These are phyloP conservation scores for Capsicum rhomboideum DNA, from an alignment of 257 asterid genomes.

Conservation along the genomic window DNA sequence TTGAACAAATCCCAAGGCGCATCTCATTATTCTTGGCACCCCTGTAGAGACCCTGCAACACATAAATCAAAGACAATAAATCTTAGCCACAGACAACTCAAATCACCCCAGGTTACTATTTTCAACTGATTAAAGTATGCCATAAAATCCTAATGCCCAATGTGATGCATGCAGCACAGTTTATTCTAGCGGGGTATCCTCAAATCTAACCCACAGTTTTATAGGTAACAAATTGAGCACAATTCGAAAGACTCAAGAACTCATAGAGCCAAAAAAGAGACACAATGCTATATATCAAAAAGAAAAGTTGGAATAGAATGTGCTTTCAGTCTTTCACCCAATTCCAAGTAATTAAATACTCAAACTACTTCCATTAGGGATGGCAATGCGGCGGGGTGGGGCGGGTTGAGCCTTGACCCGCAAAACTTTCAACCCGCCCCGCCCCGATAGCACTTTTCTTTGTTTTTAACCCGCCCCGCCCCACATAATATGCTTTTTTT, in stretches of 20 bases:
- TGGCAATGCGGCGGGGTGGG: too few relatives aligned
- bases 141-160: not conserved
- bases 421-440: too few relatives aligned
- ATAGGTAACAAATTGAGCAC: not conserved
- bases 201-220: not conserved
- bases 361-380: too few relatives aligned
- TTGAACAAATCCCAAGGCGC: constrained; percentile 85
- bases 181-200: not conserved
- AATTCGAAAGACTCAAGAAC: not conserved
- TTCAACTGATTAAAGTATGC: not conserved
- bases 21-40: constrained; percentile 64
- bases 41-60: constrained; percentile 57
- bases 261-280: not conserved
- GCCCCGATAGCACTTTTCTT: too few relatives aligned
- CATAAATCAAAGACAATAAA: not conserved
- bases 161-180: not conserved
- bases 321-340: not conserved
- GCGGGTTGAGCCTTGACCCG: too few relatives aligned
- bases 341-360: not conserved
- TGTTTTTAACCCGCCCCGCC: too few relatives aligned
- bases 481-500: too few relatives aligned
- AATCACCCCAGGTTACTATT: not conserved
- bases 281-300: not conserved
- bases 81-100: not conserved
- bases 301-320: not conserved